Conservation (phyloP, 768 basidiomycete genomes). For the Cubamyces lactineus region DNA sequence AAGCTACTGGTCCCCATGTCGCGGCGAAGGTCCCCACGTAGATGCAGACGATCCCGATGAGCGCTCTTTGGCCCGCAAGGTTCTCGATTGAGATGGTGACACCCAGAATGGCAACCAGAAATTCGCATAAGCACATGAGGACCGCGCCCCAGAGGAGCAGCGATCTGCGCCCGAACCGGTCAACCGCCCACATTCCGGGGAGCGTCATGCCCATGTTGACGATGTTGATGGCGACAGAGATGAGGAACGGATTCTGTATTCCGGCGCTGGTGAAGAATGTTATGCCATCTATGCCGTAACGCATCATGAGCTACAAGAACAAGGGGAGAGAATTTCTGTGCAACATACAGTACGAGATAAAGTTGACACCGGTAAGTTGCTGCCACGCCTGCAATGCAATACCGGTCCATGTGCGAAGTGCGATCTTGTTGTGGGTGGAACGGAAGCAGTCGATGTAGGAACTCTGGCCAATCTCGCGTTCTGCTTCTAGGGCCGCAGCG, state of each 20-base stretch:
- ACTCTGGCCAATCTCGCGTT: neutral
- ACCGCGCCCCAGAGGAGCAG: conserved; percentile 77
- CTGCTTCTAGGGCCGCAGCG: conserved; percentile 34
- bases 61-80: conserved; percentile 57
- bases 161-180: conserved; percentile 77
- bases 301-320: neutral
- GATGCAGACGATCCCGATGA: conserved; percentile 56
- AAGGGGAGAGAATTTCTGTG: neutral
- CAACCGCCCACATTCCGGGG: conserved; percentile 77
- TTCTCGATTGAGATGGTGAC: conserved; percentile 32
- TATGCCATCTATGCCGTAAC: conserved; percentile 38
- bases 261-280: conserved; percentile 49
- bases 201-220: conserved; percentile 82
- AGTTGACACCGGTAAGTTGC: conserved; percentile 81
- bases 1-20: conserved; percentile 72
- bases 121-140: conserved; percentile 85
- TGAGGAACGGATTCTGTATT: conserved; percentile 49
- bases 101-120: conserved; percentile 70
- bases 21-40: conserved; percentile 45
- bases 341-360: conserved; percentile 50
- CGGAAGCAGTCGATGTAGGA: conserved; percentile 37
- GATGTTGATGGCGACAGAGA: conserved; percentile 66
- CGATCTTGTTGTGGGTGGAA: conserved; percentile 54
- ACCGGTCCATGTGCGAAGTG: conserved; percentile 75
- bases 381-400: conserved; percentile 77